Evolutionary conservation across 2,329 filamentous ascomycete genomes (phyloP).

Genomic region (Pyrenophora teres): DNA sequence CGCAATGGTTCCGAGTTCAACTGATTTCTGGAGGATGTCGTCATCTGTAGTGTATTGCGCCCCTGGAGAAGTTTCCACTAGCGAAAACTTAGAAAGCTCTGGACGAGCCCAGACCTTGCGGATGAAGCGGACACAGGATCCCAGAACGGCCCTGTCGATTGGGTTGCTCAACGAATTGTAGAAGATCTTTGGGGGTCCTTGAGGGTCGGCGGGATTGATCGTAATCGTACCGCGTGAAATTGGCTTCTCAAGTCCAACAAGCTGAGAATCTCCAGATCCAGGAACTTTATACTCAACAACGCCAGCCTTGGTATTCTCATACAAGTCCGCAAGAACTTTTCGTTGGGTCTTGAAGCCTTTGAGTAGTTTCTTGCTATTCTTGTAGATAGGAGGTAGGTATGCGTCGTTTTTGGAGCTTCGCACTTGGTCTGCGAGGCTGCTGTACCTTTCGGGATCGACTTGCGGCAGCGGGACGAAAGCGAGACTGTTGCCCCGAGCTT

Average conservation of each 20-base stretch:
- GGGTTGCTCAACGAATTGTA: slow-evolving; percentile 40
- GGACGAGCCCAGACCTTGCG: slow-evolving; percentile 40
- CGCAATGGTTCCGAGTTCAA: slow-evolving; percentile 21
- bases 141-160: slow-evolving; percentile 37
- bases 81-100: slow-evolving; percentile 28
- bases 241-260: slow-evolving; percentile 44
- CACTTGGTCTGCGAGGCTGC: slow-evolving; percentile 20
- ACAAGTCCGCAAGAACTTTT: slow-evolving; percentile 32
- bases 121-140: slow-evolving; percentile 42
- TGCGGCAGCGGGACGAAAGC: slow-evolving; percentile 35
- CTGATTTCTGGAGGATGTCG: slow-evolving; percentile 28
- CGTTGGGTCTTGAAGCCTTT: slow-evolving; percentile 34
- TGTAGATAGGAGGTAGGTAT: slow-evolving; percentile 33
- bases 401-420: slow-evolving; percentile 15
- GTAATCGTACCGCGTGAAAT: slow-evolving; percentile 47
- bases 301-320: slow-evolving; percentile 26
- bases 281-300: slow-evolving; percentile 44
- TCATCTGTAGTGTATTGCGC: slow-evolving; percentile 34
- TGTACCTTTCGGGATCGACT: slow-evolving; percentile 26
- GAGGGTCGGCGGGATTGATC: slow-evolving; percentile 33
- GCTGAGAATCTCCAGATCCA: slow-evolving; percentile 28
- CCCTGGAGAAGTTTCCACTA: slow-evolving; percentile 32
- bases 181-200: slow-evolving; percentile 32
- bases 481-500: slow-evolving; percentile 32
- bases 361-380: slow-evolving; percentile 30